Percentiles rank a stretch among this genome's conserved stretches.
These are phyloP conservation scores for Maudiozyma saulgeensis DNA, from an alignment of 805 yeast species.

Conservation along the genomic window DNA sequence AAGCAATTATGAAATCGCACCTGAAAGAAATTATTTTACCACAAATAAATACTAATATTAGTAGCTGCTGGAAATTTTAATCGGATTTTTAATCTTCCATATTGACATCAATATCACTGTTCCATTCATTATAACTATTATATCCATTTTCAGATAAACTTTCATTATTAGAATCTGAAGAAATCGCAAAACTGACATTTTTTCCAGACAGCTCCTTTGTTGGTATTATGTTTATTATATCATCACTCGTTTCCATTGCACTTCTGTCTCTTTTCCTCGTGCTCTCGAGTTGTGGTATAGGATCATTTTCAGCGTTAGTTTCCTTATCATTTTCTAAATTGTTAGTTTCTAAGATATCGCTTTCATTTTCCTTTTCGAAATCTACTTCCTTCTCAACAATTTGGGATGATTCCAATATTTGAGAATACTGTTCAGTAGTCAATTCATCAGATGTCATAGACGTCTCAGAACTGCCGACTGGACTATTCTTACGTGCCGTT, in stretches of 20 bases:
- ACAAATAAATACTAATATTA: neutral
- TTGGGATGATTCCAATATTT: constrained; percentile 12
- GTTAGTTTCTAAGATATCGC: neutral
- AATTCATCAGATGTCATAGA: constrained; percentile 1
- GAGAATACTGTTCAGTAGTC: constrained; percentile 16
- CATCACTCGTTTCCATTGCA: neutral
- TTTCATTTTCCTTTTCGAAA: neutral
- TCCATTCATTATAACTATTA: too few species aligned
- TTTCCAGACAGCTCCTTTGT: neutral
- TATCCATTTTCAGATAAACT: too few species aligned
- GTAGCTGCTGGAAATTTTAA: neutral
- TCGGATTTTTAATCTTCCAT: constrained; percentile 2
- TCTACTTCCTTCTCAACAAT: neutral
- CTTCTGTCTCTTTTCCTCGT: constrained; percentile 8
- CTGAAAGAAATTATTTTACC: too few species aligned
- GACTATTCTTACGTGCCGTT: constrained; percentile 7
- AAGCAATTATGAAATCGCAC: too few species aligned
- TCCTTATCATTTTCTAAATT: neutral
- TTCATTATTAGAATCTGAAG: neutral
- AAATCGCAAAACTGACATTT: constrained; percentile 10
- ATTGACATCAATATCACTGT: neutral
- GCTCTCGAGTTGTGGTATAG: neutral
- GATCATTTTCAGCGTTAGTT: neutral
- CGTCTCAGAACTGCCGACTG: constrained; percentile 1
- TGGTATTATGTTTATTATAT: neutral